These are phyloP conservation scores for Blastocystis sp. DNA, from an alignment of 352 stramenopile genomes.

Conservation along the genomic window DNA sequence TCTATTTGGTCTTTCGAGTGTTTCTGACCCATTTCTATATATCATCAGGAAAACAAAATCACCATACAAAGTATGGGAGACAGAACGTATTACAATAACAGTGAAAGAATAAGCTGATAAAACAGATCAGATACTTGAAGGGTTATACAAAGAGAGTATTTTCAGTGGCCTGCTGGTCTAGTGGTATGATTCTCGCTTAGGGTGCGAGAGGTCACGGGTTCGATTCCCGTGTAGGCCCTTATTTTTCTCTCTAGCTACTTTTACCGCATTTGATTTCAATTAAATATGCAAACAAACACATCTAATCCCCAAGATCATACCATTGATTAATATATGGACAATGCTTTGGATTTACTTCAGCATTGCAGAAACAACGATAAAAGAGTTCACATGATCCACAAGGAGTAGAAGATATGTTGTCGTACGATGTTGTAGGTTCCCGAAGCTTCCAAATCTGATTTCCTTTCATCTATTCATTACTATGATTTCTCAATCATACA, in stretches of 20 bases:
- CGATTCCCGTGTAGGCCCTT: conserved; percentile 62
- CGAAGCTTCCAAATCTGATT: conserved; percentile 19
- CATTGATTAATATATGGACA: conserved; percentile 61
- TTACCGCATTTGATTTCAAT: background rate
- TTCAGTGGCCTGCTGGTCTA: conserved; percentile 56
- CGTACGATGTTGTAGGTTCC: conserved; percentile 32
- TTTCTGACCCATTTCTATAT: conserved; percentile 16
- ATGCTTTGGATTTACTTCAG: conserved; percentile 44
- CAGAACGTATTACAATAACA: background rate
- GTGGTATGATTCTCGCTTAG: conserved; percentile 63
- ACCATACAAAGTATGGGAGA: background rate
- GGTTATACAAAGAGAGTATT: background rate
- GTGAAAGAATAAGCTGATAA: background rate
- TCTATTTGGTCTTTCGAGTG: background rate
- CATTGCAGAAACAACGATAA: conserved; percentile 55
- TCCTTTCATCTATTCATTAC: conserved; percentile 36
- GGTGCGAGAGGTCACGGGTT: conserved; percentile 62
- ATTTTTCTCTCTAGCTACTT: background rate
- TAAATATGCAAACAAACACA: conserved; percentile 17
- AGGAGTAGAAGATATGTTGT: conserved; percentile 41
- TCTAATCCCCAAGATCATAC: conserved; percentile 53
- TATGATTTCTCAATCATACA: background rate
- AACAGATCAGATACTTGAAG: no score
- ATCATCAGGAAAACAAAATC: background rate
- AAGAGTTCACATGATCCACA: conserved; percentile 42